These are phyloP conservation scores for Colletotrichum costaricense DNA, from an alignment of 2,329 filamentous ascomycete genomes.

Conservation along the genomic window DNA sequence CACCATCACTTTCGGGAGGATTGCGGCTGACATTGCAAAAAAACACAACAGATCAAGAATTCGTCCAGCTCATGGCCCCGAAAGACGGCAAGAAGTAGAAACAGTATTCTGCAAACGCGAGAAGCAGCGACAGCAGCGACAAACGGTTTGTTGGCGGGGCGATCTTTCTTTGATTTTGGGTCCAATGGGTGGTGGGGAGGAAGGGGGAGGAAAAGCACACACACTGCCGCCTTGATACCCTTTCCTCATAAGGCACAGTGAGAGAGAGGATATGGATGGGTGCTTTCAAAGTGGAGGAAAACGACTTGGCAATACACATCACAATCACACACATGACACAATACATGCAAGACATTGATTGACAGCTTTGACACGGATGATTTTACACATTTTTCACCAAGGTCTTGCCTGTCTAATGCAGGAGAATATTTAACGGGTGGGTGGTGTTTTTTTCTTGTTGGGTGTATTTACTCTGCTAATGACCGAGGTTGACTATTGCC, in stretches of 20 bases:
- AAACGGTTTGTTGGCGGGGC: conserved; percentile 1
- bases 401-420: neutral
- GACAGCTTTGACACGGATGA: neutral
- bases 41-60: conserved; percentile 35
- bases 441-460: neutral
- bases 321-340: conserved; percentile 7
- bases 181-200: neutral
- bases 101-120: neutral
- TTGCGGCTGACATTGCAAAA: conserved; percentile 17
- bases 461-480: neutral
- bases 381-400: neutral
- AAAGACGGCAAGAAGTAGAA: conserved; percentile 31
- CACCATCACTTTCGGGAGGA: conserved; percentile 12
- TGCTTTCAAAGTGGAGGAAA: neutral
- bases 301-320: conserved; percentile 5
- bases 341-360: neutral
- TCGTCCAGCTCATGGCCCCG: conserved; percentile 37
- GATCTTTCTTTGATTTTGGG: neutral
- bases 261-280: neutral
- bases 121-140: neutral
- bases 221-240: conserved; percentile 35
- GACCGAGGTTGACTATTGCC: neutral
- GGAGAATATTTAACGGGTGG: neutral
- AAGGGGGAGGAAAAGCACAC: conserved; percentile 12
- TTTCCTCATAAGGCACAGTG: conserved; percentile 29